Evolutionary conservation across 2,329 filamentous ascomycete species (phyloP).

Genomic region (Fusarium ramigenum): DNA sequence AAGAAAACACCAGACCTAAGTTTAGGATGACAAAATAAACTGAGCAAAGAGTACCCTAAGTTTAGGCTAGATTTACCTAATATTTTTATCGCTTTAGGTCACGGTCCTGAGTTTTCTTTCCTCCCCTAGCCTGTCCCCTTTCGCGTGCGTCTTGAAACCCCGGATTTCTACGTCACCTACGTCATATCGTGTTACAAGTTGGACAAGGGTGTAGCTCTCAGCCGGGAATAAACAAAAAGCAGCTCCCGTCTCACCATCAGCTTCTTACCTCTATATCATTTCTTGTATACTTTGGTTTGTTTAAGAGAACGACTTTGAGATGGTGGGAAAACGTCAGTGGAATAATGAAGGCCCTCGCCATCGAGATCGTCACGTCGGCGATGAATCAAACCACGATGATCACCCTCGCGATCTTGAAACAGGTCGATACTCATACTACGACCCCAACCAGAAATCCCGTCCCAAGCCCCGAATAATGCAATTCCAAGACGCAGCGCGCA

Average conservation of each 20-base stretch:
- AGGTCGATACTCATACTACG: slow-evolving; percentile 11
- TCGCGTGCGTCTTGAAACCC: slow-evolving; percentile 19
- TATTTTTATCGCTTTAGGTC: too few species aligned
- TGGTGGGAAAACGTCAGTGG: slow-evolving; percentile 39
- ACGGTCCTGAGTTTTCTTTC: too few species aligned
- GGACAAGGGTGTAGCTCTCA: background rate
- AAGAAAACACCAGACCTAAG: too few species aligned
- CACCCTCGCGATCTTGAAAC: slow-evolving; percentile 39
- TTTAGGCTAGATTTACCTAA: too few species aligned
- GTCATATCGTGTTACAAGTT: slow-evolving; percentile 18
- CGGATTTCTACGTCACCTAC: slow-evolving; percentile 28
- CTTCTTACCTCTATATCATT: background rate
- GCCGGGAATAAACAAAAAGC: slow-evolving; percentile 16
- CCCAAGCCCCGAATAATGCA: slow-evolving; percentile 49
- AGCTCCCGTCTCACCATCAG: background rate
- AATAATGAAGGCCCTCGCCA: slow-evolving; percentile 7
- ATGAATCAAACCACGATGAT: slow-evolving; percentile 14
- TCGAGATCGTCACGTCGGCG: slow-evolving; percentile 12
- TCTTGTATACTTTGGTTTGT: too few species aligned
- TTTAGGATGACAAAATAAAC: too few species aligned
- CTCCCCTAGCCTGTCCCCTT: slow-evolving; percentile 33
- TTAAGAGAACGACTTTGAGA: background rate
- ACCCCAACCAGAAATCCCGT: background rate
- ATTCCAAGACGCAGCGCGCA: slow-evolving; percentile 45
- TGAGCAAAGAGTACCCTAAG: too few species aligned